Evolutionary conservation across 2,329 filamentous ascomycete genomes (phyloP).

Genomic region (Rhinocladiella similis): DNA sequence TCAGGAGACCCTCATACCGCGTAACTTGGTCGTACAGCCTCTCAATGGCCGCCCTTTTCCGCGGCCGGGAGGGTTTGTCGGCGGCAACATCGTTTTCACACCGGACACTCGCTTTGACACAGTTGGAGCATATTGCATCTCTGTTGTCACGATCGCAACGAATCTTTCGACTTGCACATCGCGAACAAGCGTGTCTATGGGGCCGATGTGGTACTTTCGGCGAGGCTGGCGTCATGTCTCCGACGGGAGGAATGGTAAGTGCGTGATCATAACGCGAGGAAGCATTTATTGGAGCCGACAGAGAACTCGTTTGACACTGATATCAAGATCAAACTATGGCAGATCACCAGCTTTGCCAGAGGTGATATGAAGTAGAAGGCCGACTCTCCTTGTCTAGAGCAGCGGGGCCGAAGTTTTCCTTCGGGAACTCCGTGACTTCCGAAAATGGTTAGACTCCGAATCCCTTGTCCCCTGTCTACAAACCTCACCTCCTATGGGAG

Average conservation of each 20-base stretch:
- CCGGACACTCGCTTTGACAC: constrained; percentile 61
- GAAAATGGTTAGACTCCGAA: too few species aligned
- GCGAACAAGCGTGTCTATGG: constrained; percentile 2
- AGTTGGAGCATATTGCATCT: constrained; percentile 67
- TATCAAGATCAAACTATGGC: too few species aligned
- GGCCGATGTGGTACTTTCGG: neutral
- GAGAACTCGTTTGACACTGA: too few species aligned
- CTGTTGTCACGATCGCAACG: constrained; percentile 65
- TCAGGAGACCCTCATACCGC: constrained; percentile 66
- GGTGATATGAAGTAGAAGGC: too few species aligned
- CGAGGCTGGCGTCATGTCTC: neutral
- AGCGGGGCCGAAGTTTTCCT: too few species aligned
- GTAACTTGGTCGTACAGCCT: constrained; percentile 68
- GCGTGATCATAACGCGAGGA: neutral
- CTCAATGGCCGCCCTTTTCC: constrained; percentile 65
- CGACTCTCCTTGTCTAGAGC: too few species aligned
- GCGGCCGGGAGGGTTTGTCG: constrained; percentile 49
- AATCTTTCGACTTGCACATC: constrained; percentile 55
- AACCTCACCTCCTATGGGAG: too few species aligned
- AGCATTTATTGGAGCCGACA: too few species aligned
- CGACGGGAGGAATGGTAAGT: neutral
- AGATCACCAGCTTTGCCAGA: too few species aligned
- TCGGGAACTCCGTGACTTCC: too few species aligned
- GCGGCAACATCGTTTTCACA: constrained; percentile 45
- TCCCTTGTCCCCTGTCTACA: too few species aligned